Percentiles rank a stretch among this genome's conserved stretches.
Conservation (phyloP, 1,139 yeast species). For the Arxiozyma heterogenica region DNA sequence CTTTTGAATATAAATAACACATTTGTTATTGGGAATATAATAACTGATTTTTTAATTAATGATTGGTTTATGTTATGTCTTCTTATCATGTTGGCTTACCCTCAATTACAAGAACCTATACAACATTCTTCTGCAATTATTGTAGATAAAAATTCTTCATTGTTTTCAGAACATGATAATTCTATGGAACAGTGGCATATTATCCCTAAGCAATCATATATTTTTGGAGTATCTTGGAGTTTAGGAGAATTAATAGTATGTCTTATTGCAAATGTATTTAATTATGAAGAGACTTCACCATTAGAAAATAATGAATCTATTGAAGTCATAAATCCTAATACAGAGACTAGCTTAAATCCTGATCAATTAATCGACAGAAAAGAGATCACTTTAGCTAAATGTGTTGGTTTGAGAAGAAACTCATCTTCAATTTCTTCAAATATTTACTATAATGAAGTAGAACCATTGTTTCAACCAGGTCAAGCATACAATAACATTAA, state of each 20-base stretch:
- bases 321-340: background rate
- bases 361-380: slow-evolving; percentile 10
- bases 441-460: slow-evolving; percentile 19
- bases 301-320: slow-evolving; percentile 1
- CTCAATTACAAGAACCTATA: slow-evolving; percentile 25
- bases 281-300: slow-evolving; percentile 18
- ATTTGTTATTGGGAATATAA: slow-evolving; percentile 17
- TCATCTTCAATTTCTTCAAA: slow-evolving; percentile 28
- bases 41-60: slow-evolving; percentile 26
- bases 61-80: slow-evolving; percentile 29
- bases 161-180: background rate
- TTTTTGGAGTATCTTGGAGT: slow-evolving; percentile 31
- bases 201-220: slow-evolving; percentile 29
- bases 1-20: slow-evolving; percentile 18
- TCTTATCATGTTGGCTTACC: slow-evolving; percentile 29
- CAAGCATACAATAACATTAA: slow-evolving; percentile 9
- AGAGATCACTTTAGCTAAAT: slow-evolving; percentile 26
- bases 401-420: slow-evolving; percentile 23
- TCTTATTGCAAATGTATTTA: slow-evolving; percentile 19
- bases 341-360: background rate
- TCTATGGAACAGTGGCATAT: slow-evolving; percentile 25
- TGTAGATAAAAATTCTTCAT: background rate
- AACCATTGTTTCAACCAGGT: background rate
- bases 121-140: background rate
- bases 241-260: slow-evolving; percentile 26